Percentiles rank a stretch among this genome's conserved stretches.
Conservation (phyloP, 768 basidiomycete species). For the Sporobolomyces roseus region DNA sequence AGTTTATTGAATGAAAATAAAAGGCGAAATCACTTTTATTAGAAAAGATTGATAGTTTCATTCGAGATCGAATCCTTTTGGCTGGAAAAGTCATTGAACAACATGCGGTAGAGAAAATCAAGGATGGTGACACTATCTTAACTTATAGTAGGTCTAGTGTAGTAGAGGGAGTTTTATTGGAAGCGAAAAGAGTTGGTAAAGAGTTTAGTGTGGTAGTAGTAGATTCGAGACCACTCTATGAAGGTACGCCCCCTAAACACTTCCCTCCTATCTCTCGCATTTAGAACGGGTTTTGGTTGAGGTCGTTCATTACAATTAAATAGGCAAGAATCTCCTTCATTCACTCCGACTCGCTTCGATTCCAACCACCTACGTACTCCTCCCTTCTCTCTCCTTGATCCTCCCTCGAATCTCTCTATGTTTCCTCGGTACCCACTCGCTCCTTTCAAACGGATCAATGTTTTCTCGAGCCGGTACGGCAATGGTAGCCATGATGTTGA, state of each 20-base stretch:
- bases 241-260: slow-evolving; percentile 65
- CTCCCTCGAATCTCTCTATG: slow-evolving; percentile 78
- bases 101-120: slow-evolving; percentile 85
- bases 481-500: slow-evolving; percentile 92
- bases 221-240: slow-evolving; percentile 89
- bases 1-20: too few species aligned
- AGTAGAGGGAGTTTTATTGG: slow-evolving; percentile 80
- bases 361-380: slow-evolving; percentile 84
- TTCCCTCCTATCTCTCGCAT: background rate
- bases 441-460: slow-evolving; percentile 90
- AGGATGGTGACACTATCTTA: slow-evolving; percentile 84
- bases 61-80: slow-evolving; percentile 84
- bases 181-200: slow-evolving; percentile 69
- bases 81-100: slow-evolving; percentile 91
- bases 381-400: slow-evolving; percentile 74
- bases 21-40: slow-evolving; percentile 87
- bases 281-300: too few species aligned
- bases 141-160: slow-evolving; percentile 94
- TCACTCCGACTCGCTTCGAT: slow-evolving; percentile 67
- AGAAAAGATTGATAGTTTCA: slow-evolving; percentile 82
- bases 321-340: slow-evolving; percentile 74
- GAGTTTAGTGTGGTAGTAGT: slow-evolving; percentile 85
- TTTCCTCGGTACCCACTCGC: slow-evolving; percentile 85
- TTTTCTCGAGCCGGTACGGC: slow-evolving; percentile 93
- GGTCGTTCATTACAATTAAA: too few species aligned